phyloP scores from a whole-genome alignment of 1,284 basidiomycete genomes.

The Boletus austroedulis region DNA sequence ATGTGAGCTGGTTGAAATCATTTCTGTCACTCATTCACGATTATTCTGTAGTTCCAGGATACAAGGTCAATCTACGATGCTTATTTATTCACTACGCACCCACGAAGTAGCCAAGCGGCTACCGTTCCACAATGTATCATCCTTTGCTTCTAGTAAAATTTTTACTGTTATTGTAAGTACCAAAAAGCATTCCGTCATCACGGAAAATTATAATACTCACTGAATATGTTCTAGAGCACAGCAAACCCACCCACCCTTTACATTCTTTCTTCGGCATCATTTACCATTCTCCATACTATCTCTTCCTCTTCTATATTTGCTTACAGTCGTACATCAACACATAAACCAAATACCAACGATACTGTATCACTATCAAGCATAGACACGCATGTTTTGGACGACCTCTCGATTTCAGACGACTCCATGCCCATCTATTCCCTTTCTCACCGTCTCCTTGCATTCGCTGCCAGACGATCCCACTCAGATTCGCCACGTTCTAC shows the following conservation, averaged over 20 bases:
- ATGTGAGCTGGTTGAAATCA: constrained; percentile 43
- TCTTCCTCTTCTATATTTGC: constrained; percentile 43
- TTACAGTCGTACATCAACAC: constrained; percentile 30
- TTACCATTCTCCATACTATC: constrained; percentile 52
- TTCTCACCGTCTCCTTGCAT: constrained; percentile 62
- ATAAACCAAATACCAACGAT: constrained; percentile 36
- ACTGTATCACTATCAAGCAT: constrained; percentile 42
- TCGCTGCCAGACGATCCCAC: constrained; percentile 46
- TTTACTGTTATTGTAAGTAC: constrained; percentile 59
- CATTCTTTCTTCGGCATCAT: constrained; percentile 54
- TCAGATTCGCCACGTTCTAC: constrained; percentile 24
- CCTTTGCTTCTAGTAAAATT: constrained; percentile 48
- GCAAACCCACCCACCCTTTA: constrained; percentile 54
- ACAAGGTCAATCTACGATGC: constrained; percentile 37
- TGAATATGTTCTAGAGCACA: constrained; percentile 46
- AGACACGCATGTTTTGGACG: constrained; percentile 27
- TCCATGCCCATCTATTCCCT: constrained; percentile 56
- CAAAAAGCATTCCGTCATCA: neutral
- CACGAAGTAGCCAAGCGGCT: constrained; percentile 55
- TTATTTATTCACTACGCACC: constrained; percentile 60
- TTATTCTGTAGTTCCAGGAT: constrained; percentile 23
- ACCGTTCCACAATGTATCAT: constrained; percentile 42
- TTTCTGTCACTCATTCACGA: neutral
- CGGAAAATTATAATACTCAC: neutral
- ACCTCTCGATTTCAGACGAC: constrained; percentile 11